Evolutionary conservation across 306 rosid genomes (phyloP), one percentile per base, ranked within the genome.

Genomic region (Sicyos edulis): DNA sequence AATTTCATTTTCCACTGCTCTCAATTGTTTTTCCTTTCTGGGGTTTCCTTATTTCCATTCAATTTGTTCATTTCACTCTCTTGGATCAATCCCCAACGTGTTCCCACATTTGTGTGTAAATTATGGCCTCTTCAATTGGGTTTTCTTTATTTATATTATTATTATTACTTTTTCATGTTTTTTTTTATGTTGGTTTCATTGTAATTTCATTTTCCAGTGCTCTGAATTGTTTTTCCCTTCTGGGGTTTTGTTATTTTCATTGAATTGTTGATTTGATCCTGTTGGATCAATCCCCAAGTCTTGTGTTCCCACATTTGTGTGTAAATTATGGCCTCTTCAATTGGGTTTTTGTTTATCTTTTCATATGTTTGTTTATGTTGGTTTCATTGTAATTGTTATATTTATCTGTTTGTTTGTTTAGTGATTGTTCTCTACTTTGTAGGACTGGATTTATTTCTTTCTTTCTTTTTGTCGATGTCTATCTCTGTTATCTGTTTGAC

Each of bases 201-300:
- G n/a, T n/a, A n/a, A 51, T 76, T 74, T 75, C 79, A 75, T 60
- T 53, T 15, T 72, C 40, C 63, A 52, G 19, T 37, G 65, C 40
- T 51, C 63, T 50, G 14, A 6, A 14, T 50, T 69, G 22, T 65
- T 76, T 79, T 20, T 34, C 47, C 54, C 75, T 15, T 32, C 56
- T 78, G 78, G 69, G 78, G 60, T 70, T 75, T 44, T 61, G 12
- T 78, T 49, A 3, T 54, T 72, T 70, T 70, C 22, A 64, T 37
- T 60, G 2, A n/a, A 21, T 47, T 55, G 8, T 42, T 79, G 16
- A 16, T 74, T 22, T 58, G 4, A 71, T 63, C 13, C 42, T 49
- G 20, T 55, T 79, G 80, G 74, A 70, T 81, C 77, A 74, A 40
- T 78, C 56, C 66, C 34, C 64, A 50, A 59, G 52, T 71, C n/a